Evolutionary conservation across 257 asterid species (phyloP).

Genomic region (Ajuga chamaepitys): DNA sequence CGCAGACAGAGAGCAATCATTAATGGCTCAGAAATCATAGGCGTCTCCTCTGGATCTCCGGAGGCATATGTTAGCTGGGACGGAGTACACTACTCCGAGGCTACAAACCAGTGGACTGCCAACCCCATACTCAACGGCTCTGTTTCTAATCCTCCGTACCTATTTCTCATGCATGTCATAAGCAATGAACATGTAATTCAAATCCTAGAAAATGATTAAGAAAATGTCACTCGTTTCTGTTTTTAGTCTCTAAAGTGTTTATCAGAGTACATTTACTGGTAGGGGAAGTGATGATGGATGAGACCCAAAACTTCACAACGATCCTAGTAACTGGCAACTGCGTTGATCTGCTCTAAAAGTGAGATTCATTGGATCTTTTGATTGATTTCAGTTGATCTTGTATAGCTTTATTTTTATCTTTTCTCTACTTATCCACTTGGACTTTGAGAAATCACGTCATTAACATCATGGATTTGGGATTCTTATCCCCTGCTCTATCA

Average conservation of each 20-base stretch:
- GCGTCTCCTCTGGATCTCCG: conserved; percentile 32
- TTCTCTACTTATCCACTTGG: too few species aligned
- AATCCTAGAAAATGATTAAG: background rate
- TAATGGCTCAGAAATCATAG: conserved; percentile 28
- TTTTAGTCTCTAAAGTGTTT: background rate
- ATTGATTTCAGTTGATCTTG: too few species aligned
- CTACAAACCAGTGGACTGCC: conserved; percentile 42
- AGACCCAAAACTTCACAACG: too few species aligned
- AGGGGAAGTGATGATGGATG: background rate
- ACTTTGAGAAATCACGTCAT: too few species aligned
- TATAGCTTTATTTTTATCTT: too few species aligned
- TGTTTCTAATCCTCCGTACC: conserved; percentile 34
- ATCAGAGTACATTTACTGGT: conserved; percentile 10
- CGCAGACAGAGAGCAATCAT: conserved; percentile 27
- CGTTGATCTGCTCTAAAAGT: too few species aligned
- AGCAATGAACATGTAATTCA: conserved; percentile 5
- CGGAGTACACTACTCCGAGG: conserved; percentile 35
- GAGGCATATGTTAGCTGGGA: conserved; percentile 38
- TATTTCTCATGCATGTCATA: conserved; percentile 28
- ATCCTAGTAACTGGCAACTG: too few species aligned
- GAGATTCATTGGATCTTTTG: too few species aligned
- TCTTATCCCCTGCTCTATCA: too few species aligned
- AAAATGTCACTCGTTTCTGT: background rate
- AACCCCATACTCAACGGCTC: conserved; percentile 32
- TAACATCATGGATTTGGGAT: too few species aligned